Evolutionary conservation across 2,329 filamentous ascomycete species (phyloP).

Genomic region (Fusarium multiceps): DNA sequence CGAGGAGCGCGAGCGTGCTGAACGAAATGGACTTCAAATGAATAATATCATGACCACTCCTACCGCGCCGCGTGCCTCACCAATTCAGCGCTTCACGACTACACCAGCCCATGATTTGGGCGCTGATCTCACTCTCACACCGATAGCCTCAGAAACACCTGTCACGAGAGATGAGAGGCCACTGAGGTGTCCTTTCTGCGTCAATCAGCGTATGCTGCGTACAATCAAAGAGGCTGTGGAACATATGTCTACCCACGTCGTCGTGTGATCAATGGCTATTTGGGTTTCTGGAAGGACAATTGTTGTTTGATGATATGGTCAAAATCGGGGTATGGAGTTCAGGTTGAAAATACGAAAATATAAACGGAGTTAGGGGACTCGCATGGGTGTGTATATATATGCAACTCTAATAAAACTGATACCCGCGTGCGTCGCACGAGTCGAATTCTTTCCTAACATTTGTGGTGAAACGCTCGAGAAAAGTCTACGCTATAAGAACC

Average conservation of each 20-base stretch:
- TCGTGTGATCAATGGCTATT: slow-evolving; percentile 52
- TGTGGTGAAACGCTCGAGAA: not conserved
- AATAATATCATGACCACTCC: slow-evolving; percentile 51
- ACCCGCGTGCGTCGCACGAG: not conserved
- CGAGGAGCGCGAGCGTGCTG: slow-evolving; percentile 63
- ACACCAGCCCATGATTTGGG: slow-evolving; percentile 52
- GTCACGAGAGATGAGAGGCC: slow-evolving; percentile 61
- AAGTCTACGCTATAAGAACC: slow-evolving; percentile 22
- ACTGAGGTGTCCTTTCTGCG: slow-evolving; percentile 69
- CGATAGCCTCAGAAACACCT: slow-evolving; percentile 63
- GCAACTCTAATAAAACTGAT: slow-evolving; percentile 13
- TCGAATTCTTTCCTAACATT: not conserved
- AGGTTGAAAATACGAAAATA: not conserved
- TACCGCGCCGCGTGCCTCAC: slow-evolving; percentile 42
- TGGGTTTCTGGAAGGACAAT: not conserved
- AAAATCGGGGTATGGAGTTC: slow-evolving; percentile 27
- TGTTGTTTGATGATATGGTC: not conserved
- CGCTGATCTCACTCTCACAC: slow-evolving; percentile 63
- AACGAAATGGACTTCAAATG: slow-evolving; percentile 51
- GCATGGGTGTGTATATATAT: not conserved
- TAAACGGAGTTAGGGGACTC: slow-evolving; percentile 22
- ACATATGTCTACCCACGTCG: slow-evolving; percentile 70
- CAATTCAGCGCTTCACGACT: slow-evolving; percentile 50
- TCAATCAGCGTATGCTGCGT: slow-evolving; percentile 70
- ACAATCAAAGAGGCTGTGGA: slow-evolving; percentile 72